Evolutionary conservation across 2,329 filamentous ascomycete species (phyloP), one percentile per base, ranked within the genome.

Genomic region (Nannizzia gypsea): DNA sequence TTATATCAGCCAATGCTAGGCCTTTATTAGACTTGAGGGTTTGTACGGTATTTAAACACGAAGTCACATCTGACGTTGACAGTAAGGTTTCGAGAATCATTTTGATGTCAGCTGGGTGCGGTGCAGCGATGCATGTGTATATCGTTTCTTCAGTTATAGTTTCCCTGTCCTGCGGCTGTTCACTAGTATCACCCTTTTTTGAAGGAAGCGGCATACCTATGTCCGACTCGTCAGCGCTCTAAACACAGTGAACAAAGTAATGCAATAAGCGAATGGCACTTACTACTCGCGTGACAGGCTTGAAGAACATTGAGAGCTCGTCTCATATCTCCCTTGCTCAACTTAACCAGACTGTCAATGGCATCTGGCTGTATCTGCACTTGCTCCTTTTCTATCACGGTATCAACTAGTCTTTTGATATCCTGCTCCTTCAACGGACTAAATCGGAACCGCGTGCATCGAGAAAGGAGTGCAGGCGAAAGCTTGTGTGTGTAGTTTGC

Each of bases 401-500:
- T 87, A 71, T 96, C 90, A 6, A 99, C 90, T 58, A 97, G 74
- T 1, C 82, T 80, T 57, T 89, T 80, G 62, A 99, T 96, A 71
- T 97, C 93, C 5, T 73, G 78, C 68, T 96, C 89, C 72, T 95
- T 95, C 59, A 99, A 77, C 9, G 93, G 93, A 65, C 89, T 95
- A 75, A 99, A 99, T 34, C 93, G 81, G 73, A 99, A 99, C 40
- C 93, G 81, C 8, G 93, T 99, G 75, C 93, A 99, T 67, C 93
- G 81, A 56, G 92, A 97, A 58, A 99, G 79, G 48, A 99, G 79
- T 0, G 93, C 93, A 0, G 93, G 92, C 11, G 90, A 95, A 42
- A 99, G 84, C 74, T 99, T 99, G 78, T 99, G 93, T 31, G 93
- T 93, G 74, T 99, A 99, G 76, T 99, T 99, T 67, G 93, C 93